A percentile compares a stretch with the other conserved stretches of the same genome.
Conservation (phyloP, 768 basidiomycete genomes). For the Amanita inopinata region DNA sequence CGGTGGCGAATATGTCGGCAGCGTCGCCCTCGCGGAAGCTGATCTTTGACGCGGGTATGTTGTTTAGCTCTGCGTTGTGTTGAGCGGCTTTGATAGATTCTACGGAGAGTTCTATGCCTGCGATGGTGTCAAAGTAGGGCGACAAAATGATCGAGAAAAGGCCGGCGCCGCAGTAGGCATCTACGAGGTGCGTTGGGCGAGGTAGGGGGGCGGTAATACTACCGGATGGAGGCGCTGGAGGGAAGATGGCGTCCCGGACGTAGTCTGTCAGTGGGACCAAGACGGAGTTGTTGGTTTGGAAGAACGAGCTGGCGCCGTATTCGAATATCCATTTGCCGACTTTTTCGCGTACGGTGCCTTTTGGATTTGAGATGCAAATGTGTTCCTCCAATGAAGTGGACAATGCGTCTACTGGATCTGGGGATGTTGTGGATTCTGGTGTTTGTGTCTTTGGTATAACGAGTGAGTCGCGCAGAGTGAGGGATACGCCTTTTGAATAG, state of each 20-base stretch:
- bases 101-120: conserved; percentile 79
- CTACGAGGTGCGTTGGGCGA: conserved; percentile 77
- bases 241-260: conserved; percentile 67
- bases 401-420: conserved; percentile 24
- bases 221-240: conserved; percentile 15
- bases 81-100: conserved; percentile 64
- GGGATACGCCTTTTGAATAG: conserved; percentile 82
- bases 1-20: conserved; percentile 69
- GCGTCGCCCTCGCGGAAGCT: conserved; percentile 78
- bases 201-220: conserved; percentile 11
- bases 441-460: conserved; percentile 15
- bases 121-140: conserved; percentile 60
- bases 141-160: conserved; percentile 83
- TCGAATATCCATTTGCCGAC: conserved; percentile 79
- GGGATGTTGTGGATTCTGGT: conserved; percentile 14
- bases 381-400: conserved; percentile 42
- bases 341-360: conserved; percentile 69
- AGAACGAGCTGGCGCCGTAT: conserved; percentile 83
- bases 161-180: conserved; percentile 89
- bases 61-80: conserved; percentile 57
- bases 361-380: conserved; percentile 78
- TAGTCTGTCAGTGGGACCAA: conserved; percentile 77
- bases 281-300: conserved; percentile 97
- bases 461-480: conserved; percentile 81
- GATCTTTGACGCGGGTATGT: conserved; percentile 44